Evolutionary conservation across 768 basidiomycete species (phyloP), one percentile per base, ranked within the genome.

Genomic region (Hydnomerulius pinastri): DNA sequence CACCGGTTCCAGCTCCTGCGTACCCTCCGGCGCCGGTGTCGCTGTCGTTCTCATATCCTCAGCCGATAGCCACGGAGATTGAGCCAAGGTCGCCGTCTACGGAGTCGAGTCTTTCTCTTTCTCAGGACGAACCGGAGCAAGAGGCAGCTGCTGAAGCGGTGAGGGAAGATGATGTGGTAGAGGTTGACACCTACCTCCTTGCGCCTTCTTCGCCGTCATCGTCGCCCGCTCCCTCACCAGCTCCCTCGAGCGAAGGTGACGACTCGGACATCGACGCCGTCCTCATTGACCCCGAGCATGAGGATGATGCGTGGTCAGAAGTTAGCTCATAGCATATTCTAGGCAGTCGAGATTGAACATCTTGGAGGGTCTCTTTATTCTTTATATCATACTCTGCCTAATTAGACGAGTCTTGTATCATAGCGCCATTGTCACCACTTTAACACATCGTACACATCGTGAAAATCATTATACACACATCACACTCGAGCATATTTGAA

Each of bases 261-360:
- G 43, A 40, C n/a, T n/a, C n/a, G n/a, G n/a, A n/a, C n/a, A n/a
- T n/a, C 3, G 55, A 58, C 13, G 62, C 59, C 13, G 54, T 59
- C 35, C 66, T 66, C 21, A 48, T 33, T n/a, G 51, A 53, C 23
- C 24, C 9, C 32, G 52, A 50, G 41, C 40, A 43, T 24, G 53
- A 49, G n/a, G 53, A 50, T n/a, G n/a, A n/a, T 39, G 25, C 28
- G 13, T 77, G 76, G 75, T 72, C 70, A 3, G 73, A 76, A 41
- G 62, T 77, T 28, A 74, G 75, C 15, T 74, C 43, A 41, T 50
- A 44, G 50, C 18, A 20, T 20, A 24, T 11, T 5, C 13, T 2
- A 7, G n/a, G 9, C n/a, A n/a, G n/a, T n/a, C n/a, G n/a, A n/a
- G n/a, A n/a, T n/a, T n/a, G n/a, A n/a, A n/a, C n/a, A n/a, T n/a